Evolutionary conservation across 768 basidiomycete genomes (phyloP).

Genomic region (Tricholoma bakamatsutake): DNA sequence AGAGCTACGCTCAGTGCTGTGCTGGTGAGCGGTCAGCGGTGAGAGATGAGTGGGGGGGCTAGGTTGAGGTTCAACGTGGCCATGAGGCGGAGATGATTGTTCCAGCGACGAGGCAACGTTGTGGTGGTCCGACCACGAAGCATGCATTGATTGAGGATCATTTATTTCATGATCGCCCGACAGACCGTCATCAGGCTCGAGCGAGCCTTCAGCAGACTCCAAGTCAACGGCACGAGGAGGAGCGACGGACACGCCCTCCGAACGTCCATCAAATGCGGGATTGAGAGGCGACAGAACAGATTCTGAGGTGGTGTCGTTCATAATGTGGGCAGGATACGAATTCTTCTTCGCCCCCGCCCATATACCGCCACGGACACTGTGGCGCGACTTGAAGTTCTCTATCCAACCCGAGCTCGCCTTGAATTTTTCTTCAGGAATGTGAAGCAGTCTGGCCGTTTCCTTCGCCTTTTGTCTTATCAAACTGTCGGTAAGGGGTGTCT

Average conservation of each 20-base stretch:
- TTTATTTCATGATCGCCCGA: conserved; percentile 5
- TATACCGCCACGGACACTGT: conserved; percentile 64
- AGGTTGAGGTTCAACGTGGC: neutral
- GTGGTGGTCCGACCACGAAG: conserved; percentile 15
- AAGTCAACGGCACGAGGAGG: conserved; percentile 12
- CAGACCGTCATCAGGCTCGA: conserved; percentile 23
- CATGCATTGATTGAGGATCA: conserved; percentile 15
- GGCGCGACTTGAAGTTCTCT: conserved; percentile 85
- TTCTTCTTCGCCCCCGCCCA: conserved; percentile 38
- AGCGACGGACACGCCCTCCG: conserved; percentile 21
- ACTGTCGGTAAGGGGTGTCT: conserved; percentile 56
- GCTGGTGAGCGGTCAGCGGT: conserved; percentile 3
- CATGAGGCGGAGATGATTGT: conserved; percentile 9
- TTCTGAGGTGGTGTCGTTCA: conserved; percentile 2
- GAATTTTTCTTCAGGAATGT: conserved; percentile 67
- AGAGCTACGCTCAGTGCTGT: neutral
- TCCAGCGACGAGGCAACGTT: conserved; percentile 10
- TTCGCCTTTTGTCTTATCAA: conserved; percentile 60
- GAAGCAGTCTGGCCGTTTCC: conserved; percentile 50
- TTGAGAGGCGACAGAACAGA: conserved; percentile 31
- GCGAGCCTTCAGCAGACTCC: conserved; percentile 28
- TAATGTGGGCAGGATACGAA: conserved; percentile 15
- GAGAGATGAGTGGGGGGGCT: neutral
- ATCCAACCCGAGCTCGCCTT: conserved; percentile 93
- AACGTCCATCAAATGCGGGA: conserved; percentile 30